Evolutionary conservation across 345 rosid species (phyloP).

Genomic region (Eucalyptus brandiana): DNA sequence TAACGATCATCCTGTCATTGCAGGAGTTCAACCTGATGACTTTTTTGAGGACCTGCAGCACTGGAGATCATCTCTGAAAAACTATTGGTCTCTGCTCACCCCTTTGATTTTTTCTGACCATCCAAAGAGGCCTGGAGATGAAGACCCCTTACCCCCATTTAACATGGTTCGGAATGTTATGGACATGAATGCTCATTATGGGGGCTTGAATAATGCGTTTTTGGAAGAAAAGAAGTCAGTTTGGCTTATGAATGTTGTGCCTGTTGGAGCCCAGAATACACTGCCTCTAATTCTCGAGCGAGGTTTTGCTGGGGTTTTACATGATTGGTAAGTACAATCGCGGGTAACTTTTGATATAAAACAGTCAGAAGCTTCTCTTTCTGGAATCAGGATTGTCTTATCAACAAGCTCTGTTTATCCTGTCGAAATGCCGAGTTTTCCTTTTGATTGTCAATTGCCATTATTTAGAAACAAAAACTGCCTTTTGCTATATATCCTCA

Average conservation of each 20-base stretch:
- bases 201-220: constrained; percentile 73
- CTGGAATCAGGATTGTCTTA: neutral
- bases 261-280: constrained; percentile 55
- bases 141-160: constrained; percentile 92
- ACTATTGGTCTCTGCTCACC: constrained; percentile 91
- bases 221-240: constrained; percentile 61
- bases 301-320: constrained; percentile 88
- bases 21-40: constrained; percentile 77
- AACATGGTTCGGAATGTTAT: constrained; percentile 96
- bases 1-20: constrained; percentile 7
- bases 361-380: neutral
- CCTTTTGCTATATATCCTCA: neutral
- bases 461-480: neutral
- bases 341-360: neutral
- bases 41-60: constrained; percentile 58
- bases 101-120: constrained; percentile 98
- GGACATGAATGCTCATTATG: constrained; percentile 97
- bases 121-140: constrained; percentile 99
- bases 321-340: constrained; percentile 60
- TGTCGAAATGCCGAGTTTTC: neutral
- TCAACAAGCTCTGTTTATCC: neutral
- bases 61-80: constrained; percentile 69
- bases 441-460: neutral
- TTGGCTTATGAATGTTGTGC: constrained; percentile 98
- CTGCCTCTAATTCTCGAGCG: constrained; percentile 85